Percentiles rank a stretch among this genome's conserved stretches.
phyloP scores from a whole-genome alignment of 2,329 filamentous ascomycete genomes.

The Leptographium lundbergii region DNA sequence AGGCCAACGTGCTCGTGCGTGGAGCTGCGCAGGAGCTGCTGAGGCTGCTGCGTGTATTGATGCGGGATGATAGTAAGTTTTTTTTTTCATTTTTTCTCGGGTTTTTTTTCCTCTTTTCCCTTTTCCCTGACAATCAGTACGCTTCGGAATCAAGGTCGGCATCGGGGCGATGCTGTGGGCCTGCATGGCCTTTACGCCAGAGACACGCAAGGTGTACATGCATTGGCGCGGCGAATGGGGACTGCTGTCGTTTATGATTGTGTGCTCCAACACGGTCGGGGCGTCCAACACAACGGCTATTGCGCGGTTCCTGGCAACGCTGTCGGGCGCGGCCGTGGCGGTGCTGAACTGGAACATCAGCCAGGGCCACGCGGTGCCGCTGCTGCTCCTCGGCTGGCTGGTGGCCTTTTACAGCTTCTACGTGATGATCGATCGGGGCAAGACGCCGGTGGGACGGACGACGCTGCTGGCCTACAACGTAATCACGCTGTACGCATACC shows the following conservation, averaged over 20 bases:
- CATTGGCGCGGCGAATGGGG: conserved; percentile 97
- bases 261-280: conserved; percentile 94
- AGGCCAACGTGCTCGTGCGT: conserved; percentile 30
- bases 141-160: conserved; percentile 86
- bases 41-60: conserved; percentile 31
- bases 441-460: conserved; percentile 84
- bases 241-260: conserved; percentile 91
- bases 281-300: conserved; percentile 88
- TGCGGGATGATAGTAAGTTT: conserved; percentile 37
- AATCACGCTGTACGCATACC: conserved; percentile 87
- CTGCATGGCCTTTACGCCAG: conserved; percentile 71
- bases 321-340: conserved; percentile 65
- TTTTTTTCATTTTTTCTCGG: not conserved
- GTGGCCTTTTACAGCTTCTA: conserved; percentile 79
- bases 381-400: conserved; percentile 73
- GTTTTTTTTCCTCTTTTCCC: conserved; percentile 1
- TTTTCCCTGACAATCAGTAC: conserved; percentile 24
- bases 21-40: conserved; percentile 33
- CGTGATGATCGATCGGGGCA: conserved; percentile 71
- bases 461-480: conserved; percentile 95
- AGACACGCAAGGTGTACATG: conserved; percentile 66
- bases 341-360: conserved; percentile 67
- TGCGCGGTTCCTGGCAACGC: conserved; percentile 75
- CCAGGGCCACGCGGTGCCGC: conserved; percentile 56
- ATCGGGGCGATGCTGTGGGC: conserved; percentile 82